These are phyloP conservation scores for Fusarium sp. DNA, from an alignment of 2,329 filamentous ascomycete genomes.

Conservation along the genomic window DNA sequence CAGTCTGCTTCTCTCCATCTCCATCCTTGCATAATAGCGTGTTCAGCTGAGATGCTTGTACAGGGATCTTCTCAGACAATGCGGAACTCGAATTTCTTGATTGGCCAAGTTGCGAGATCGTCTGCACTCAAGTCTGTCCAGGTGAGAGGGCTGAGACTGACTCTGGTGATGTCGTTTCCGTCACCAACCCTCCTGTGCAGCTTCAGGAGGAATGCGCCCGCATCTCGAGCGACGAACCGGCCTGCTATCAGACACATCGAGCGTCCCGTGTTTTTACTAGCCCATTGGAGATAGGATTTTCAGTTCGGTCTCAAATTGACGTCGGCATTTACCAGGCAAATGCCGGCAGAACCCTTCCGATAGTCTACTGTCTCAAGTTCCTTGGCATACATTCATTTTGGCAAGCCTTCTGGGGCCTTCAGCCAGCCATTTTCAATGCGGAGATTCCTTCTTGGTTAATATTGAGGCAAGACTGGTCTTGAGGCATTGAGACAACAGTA, in stretches of 20 bases:
- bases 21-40: not conserved
- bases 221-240: not conserved
- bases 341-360: not conserved
- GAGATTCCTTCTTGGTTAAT: not conserved
- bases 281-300: not conserved
- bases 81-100: not conserved
- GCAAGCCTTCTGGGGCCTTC: not conserved
- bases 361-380: not conserved
- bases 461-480: not conserved
- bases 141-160: not conserved
- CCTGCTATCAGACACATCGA: not conserved
- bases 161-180: not conserved
- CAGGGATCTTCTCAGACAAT: not conserved
- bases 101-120: not conserved
- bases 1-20: not conserved
- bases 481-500: not conserved
- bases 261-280: not conserved
- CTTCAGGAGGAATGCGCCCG: not conserved
- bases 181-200: not conserved
- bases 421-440: not conserved
- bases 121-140: not conserved
- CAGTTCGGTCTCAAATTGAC: not conserved
- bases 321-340: not conserved
- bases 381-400: not conserved
- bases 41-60: not conserved